Percentiles rank a stretch among this genome's conserved stretches.
These are phyloP conservation scores for Triglochin maritima DNA, from an alignment of 106 monocot genomes.

Conservation along the genomic window DNA sequence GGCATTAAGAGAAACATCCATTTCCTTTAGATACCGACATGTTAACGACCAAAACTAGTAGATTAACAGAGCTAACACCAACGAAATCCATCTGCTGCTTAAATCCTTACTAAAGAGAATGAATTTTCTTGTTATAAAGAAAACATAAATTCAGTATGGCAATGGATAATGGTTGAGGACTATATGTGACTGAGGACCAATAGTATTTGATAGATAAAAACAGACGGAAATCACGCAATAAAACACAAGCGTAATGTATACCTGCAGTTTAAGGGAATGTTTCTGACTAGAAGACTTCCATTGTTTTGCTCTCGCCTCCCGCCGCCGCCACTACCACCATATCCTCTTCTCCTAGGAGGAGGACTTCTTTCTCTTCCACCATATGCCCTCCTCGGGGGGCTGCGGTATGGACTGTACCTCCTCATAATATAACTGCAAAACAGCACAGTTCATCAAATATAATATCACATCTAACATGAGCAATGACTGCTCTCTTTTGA, in stretches of 20 bases:
- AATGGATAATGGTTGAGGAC: too few species aligned
- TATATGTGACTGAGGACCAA: neutral
- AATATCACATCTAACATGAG: too few species aligned
- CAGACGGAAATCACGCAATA: neutral
- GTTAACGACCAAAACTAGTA: neutral
- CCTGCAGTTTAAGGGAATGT: slow-evolving; percentile 76
- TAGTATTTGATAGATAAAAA: neutral
- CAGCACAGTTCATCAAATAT: neutral
- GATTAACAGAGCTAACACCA: too few species aligned
- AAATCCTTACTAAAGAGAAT: too few species aligned
- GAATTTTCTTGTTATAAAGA: too few species aligned
- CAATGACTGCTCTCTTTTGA: too few species aligned
- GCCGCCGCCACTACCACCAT: slow-evolving; percentile 37
- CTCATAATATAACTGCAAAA: slow-evolving; percentile 35
- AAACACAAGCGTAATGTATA: slow-evolving; percentile 4
- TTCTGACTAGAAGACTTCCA: slow-evolving; percentile 77
- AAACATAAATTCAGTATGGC: too few species aligned
- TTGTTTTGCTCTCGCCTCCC: slow-evolving; percentile 35
- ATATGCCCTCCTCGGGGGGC: slow-evolving; percentile 71
- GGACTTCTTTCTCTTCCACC: slow-evolving; percentile 71
- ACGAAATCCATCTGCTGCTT: too few species aligned
- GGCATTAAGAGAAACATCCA: neutral
- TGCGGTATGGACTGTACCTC: slow-evolving; percentile 74
- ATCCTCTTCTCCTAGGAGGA: slow-evolving; percentile 53
- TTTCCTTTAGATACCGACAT: neutral